Evolutionary conservation across 331 rosid species (phyloP), one percentile per base, ranked within the genome.

Genomic region (Malus hybrid): DNA sequence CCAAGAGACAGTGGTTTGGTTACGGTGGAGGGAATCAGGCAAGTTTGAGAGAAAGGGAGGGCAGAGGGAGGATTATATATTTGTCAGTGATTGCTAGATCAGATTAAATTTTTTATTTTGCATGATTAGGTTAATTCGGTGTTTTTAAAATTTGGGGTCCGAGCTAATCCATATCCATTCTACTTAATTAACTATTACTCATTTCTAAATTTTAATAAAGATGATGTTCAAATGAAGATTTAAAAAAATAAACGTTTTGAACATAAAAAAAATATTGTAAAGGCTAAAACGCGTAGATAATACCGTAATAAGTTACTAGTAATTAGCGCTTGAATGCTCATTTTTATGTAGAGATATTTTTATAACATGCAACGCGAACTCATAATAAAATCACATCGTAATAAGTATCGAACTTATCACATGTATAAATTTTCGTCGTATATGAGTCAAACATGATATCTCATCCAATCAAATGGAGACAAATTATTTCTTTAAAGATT

Each of bases 41-140:
- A 4, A 18, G 22, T 16, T 52, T 18, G 57, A 52, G 20, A 52
- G 57, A 52, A 18, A 0, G 57, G 57, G 57, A 6, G 19, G 57
- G 20, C 10, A 52, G 10, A 39, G 46, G 46, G 46, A 39, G 48
- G 48, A 42, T 42, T 54, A 48, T 69, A 73, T 70, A 83, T 81
- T 83, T 85, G 84, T 85, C 80, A 55, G 67, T 28, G 83, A 78
- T 72, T 34, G 69, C 28, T 54, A n/a, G 70, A 69, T 12, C n/a
- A 48, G 57, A 69, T 24, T 68, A 31, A 32, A 27, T 10, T 69
- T 67, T 55, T 46, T 42, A 28, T 59, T 61, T 24, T 71, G 55
- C 20, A 67, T 70, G 67, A 75, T 60, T 20, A 48, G 46, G 54
- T 6, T 66, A 4, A 74, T 52, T 28, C 33, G 14, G 10, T 63